Evolutionary conservation across 495 filamentous ascomycete genomes (phyloP).

Genomic region (Viridothelium virens): DNA sequence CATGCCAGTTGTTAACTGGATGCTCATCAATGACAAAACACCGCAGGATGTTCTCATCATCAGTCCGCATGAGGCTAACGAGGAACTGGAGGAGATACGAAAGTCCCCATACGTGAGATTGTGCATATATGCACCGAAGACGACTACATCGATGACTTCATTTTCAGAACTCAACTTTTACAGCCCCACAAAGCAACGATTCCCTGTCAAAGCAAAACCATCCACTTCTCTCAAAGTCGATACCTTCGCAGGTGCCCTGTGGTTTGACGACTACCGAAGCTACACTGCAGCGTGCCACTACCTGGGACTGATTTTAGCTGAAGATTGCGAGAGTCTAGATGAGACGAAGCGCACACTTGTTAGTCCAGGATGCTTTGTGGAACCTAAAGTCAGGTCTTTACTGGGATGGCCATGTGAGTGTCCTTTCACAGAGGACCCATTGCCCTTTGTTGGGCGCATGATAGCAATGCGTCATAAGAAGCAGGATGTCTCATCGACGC

Average conservation of each 20-base stretch:
- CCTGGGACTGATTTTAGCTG: too few relatives aligned
- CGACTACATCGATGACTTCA: slow-evolving; percentile 26
- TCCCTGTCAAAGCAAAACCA: neutral
- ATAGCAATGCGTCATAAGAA: neutral
- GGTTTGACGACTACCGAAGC: too few relatives aligned
- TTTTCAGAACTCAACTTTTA: neutral
- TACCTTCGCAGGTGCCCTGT: too few relatives aligned
- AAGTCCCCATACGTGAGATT: slow-evolving; percentile 36
- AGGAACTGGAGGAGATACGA: slow-evolving; percentile 39
- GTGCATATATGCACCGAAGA: slow-evolving; percentile 52
- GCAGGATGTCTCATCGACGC: neutral
- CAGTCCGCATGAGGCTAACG: slow-evolving; percentile 56
- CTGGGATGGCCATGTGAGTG: neutral
- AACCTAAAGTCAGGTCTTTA: neutral
- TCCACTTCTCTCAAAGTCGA: neutral
- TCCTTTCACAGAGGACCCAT: neutral
- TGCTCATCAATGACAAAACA: slow-evolving; percentile 38
- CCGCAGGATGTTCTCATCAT: slow-evolving; percentile 34
- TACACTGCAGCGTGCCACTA: too few relatives aligned
- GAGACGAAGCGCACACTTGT: neutral
- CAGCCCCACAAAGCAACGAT: neutral
- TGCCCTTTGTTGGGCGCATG: neutral
- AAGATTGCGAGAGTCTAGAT: too few relatives aligned
- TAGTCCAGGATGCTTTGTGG: neutral
- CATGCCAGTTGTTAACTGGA: slow-evolving; percentile 56